Evolutionary conservation across 2,329 filamentous ascomycete species (phyloP).

Genomic region (Alternaria burnsii): DNA sequence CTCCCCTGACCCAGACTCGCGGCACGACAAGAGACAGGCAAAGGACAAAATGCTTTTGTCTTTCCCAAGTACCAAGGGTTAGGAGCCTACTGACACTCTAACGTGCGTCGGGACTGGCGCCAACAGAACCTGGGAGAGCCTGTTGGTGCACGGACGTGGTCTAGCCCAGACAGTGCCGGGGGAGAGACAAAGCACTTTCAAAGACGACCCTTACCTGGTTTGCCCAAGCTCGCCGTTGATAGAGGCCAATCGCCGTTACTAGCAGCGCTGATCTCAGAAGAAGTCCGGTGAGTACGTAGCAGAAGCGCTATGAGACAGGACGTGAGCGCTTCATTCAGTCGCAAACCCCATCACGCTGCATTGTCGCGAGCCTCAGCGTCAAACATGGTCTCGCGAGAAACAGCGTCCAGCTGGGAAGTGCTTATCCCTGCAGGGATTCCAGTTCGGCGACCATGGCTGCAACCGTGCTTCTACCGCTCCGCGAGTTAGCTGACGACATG

Average conservation of each 20-base stretch:
- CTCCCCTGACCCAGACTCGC: conserved; percentile 45
- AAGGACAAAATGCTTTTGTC: conserved; percentile 35
- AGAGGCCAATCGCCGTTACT: conserved; percentile 28
- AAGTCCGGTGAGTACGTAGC: conserved; percentile 14
- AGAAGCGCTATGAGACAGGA: conserved; percentile 21
- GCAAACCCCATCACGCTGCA: conserved; percentile 26
- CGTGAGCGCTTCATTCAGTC: conserved; percentile 19
- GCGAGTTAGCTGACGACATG: conserved; percentile 39
- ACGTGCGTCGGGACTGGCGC: conserved; percentile 48
- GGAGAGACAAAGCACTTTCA: conserved; percentile 44
- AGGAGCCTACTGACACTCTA: conserved; percentile 35
- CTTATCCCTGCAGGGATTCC: conserved; percentile 32
- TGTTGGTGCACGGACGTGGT: conserved; percentile 43
- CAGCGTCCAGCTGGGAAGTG: conserved; percentile 22
- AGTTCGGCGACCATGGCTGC: conserved; percentile 41
- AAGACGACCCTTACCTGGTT: conserved; percentile 30
- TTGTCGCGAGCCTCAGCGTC: conserved; percentile 23
- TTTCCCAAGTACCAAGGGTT: conserved; percentile 48
- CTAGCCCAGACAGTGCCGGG: conserved; percentile 42
- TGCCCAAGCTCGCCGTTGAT: conserved; percentile 34
- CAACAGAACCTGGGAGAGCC: conserved; percentile 36
- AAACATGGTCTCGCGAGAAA: conserved; percentile 18
- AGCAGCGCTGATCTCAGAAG: conserved; percentile 26
- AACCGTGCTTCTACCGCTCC: conserved; percentile 38
- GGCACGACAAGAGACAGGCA: conserved; percentile 43